phyloP scores from a whole-genome alignment of 2,329 filamentous ascomycete genomes.

The Zopfia rhizophila region DNA sequence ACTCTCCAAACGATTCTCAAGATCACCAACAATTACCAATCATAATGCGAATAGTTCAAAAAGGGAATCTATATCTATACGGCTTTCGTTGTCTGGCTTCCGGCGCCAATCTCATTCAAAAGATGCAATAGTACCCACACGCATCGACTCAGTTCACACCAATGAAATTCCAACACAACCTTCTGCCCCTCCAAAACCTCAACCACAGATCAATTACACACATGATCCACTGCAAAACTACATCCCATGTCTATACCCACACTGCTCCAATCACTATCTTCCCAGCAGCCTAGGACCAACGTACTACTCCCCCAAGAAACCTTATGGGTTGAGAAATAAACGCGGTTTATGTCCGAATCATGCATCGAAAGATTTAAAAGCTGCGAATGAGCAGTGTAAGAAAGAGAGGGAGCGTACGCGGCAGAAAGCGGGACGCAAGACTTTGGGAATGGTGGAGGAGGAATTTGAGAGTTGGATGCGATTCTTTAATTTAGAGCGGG shows the following conservation, averaged over 20 bases:
- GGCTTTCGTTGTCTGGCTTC: no score
- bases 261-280: slow-evolving; percentile 40
- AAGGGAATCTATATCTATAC: slow-evolving; percentile 17
- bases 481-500: slow-evolving; percentile 25
- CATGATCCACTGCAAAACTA: slow-evolving; percentile 43
- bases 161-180: slow-evolving; percentile 11
- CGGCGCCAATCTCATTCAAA: slow-evolving; percentile 19
- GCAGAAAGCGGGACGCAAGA: slow-evolving; percentile 46
- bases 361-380: slow-evolving; percentile 38
- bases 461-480: slow-evolving; percentile 40
- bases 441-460: slow-evolving; percentile 36
- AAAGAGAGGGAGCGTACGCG: slow-evolving; percentile 38
- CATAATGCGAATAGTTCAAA: slow-evolving; percentile 28
- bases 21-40: slow-evolving; percentile 11
- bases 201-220: slow-evolving; percentile 31
- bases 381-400: slow-evolving; percentile 37
- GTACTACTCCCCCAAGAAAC: slow-evolving; percentile 40
- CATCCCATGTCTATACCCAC: slow-evolving; percentile 38
- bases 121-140: slow-evolving; percentile 32
- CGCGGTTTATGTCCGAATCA: slow-evolving; percentile 41
- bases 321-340: slow-evolving; percentile 37
- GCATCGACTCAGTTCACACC: slow-evolving; percentile 35
- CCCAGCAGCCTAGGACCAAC: slow-evolving; percentile 34
- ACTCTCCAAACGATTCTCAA: slow-evolving; percentile 3
- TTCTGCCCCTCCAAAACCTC: slow-evolving; percentile 10